Evolutionary conservation across 148 eudicot genomes (phyloP).

Genomic region (Vaccinium corymbosum): DNA sequence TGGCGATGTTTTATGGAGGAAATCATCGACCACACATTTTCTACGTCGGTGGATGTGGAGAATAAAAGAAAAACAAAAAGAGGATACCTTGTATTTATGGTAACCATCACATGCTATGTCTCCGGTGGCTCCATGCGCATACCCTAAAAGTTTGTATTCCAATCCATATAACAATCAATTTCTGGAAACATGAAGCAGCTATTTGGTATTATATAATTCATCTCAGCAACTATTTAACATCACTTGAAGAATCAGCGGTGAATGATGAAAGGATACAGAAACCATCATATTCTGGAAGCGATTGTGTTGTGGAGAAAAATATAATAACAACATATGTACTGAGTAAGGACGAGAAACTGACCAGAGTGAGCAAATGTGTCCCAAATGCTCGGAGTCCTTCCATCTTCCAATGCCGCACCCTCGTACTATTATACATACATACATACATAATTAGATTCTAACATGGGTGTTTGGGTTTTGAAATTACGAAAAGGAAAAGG

Average conservation of each 20-base stretch:
- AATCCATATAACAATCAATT: background rate
- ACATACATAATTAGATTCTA: background rate
- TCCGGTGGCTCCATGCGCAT: slow-evolving; percentile 29
- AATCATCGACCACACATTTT: background rate
- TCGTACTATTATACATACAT: slow-evolving; percentile 23
- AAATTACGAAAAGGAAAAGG: background rate
- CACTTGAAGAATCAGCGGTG: background rate
- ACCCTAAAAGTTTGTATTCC: slow-evolving; percentile 22
- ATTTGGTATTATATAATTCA: background rate
- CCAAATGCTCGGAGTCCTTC: slow-evolving; percentile 40
- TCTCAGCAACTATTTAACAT: background rate
- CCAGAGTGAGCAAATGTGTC: slow-evolving; percentile 48
- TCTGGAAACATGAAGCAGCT: background rate
- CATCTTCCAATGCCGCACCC: slow-evolving; percentile 47
- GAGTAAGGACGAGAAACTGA: slow-evolving; percentile 10
- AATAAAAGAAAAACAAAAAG: too few species aligned
- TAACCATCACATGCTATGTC: slow-evolving; percentile 60
- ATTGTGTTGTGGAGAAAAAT: background rate
- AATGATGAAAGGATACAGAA: background rate
- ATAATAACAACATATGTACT: background rate
- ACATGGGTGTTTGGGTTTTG: too few species aligned
- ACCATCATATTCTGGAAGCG: background rate
- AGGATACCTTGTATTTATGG: slow-evolving; percentile 67
- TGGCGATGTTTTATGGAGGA: background rate
- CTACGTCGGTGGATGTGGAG: background rate